Evolutionary conservation across 2,329 filamentous ascomycete genomes (phyloP).

Genomic region (Penicillium sp.): DNA sequence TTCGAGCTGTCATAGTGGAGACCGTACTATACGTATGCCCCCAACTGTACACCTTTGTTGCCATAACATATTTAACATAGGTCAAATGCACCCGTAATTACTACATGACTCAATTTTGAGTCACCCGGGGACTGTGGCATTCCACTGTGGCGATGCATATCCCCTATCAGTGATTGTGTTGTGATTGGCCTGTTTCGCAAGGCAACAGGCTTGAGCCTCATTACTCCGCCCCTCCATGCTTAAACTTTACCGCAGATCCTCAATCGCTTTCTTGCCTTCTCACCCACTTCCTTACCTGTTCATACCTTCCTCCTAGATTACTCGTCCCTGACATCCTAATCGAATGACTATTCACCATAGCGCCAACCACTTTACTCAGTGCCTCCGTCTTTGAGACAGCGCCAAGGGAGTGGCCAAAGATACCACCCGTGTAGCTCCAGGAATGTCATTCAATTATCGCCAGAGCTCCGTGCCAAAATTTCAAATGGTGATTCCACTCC

Average conservation of each 20-base stretch:
- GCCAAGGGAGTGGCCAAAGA: not conserved
- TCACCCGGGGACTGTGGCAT: not conserved
- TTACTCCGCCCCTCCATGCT: not conserved
- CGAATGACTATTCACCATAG: not conserved
- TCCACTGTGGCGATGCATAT: not conserved
- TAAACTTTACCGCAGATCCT: not conserved
- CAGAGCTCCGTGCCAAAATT: not conserved
- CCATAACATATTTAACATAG: not conserved
- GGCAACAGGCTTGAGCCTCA: conserved; percentile 5
- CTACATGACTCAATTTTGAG: not conserved
- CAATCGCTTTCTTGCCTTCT: not conserved
- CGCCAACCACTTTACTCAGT: not conserved
- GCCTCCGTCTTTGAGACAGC: not conserved
- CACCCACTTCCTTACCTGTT: not conserved
- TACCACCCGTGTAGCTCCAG: not conserved
- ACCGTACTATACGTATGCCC: not conserved
- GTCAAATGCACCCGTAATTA: not conserved
- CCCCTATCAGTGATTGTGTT: not conserved
- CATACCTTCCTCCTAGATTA: not conserved
- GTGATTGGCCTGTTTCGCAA: not conserved
- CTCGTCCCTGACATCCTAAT: not conserved
- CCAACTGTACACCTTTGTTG: too few species aligned
- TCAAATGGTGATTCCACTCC: conserved; percentile 5
- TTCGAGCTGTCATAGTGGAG: not conserved
- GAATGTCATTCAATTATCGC: not conserved